Percentiles rank a stretch among this genome's conserved stretches.
phyloP scores from a whole-genome alignment of 495 filamentous ascomycete species.

The Pseudotulostoma volvatum region DNA sequence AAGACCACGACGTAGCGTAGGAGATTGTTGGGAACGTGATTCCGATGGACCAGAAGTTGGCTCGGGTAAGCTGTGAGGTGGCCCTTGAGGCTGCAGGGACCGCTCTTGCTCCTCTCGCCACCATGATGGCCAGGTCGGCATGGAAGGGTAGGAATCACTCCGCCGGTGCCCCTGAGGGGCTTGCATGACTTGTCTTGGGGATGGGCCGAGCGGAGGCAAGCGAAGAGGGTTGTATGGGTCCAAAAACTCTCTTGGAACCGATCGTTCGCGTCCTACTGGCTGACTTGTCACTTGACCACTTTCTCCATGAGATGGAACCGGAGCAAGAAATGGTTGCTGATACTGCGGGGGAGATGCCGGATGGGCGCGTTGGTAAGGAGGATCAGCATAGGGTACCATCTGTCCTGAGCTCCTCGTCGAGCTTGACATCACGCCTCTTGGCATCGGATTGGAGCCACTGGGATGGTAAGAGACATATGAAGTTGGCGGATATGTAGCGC shows the following conservation, averaged over 20 bases:
- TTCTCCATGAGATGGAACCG: conserved; percentile 18
- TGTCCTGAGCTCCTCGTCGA: too few species aligned
- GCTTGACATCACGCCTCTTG: too few species aligned
- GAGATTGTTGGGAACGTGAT: background rate
- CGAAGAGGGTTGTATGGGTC: conserved; percentile 24
- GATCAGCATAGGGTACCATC: conserved; percentile 5
- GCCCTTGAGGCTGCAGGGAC: conserved; percentile 4
- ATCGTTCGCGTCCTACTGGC: conserved; percentile 14
- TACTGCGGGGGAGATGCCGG: conserved; percentile 25
- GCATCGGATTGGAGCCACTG: conserved; percentile 1
- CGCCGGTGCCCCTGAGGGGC: conserved; percentile 20
- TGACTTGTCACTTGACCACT: conserved; percentile 12
- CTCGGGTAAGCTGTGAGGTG: conserved; percentile 11
- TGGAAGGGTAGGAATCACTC: conserved; percentile 23
- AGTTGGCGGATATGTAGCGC: background rate
- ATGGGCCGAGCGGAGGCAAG: conserved; percentile 27
- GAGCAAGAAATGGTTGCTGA: conserved; percentile 12
- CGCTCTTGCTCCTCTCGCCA: conserved; percentile 12
- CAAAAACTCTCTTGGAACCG: conserved; percentile 14
- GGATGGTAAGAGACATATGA: background rate
- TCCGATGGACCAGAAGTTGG: conserved; percentile 11
- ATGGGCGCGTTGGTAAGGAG: conserved; percentile 7
- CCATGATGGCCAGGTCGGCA: conserved; percentile 12
- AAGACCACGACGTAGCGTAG: background rate
- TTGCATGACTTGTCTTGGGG: conserved; percentile 11